Conservation (phyloP, 1,139 yeast genomes). For the Blastobotrys arbuscula region DNA sequence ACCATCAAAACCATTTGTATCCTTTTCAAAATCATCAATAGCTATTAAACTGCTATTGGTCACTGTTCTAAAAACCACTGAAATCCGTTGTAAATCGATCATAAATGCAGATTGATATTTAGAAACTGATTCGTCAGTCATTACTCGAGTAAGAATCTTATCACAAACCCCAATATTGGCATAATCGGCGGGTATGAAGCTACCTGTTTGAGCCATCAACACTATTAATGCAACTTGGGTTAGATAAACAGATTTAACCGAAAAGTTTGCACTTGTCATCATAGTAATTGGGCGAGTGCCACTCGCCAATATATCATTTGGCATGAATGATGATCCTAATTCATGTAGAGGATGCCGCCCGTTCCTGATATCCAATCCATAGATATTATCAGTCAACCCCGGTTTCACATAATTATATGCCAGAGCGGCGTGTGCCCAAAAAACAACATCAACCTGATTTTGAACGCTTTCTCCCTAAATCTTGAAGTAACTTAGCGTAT, state of each 20-base stretch:
- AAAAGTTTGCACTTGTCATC: slow-evolving; percentile 96
- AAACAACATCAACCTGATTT: not conserved
- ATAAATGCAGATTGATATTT: slow-evolving; percentile 95
- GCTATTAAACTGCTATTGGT: slow-evolving; percentile 79
- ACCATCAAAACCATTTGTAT: slow-evolving; percentile 96
- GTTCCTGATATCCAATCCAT: not conserved
- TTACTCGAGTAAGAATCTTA: slow-evolving; percentile 89
- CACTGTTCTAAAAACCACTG: slow-evolving; percentile 76
- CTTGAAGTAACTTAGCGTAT: not conserved
- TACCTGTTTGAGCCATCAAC: slow-evolving; percentile 87
- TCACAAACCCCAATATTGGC: slow-evolving; percentile 81
- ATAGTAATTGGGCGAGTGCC: slow-evolving; percentile 68
- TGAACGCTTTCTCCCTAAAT: not conserved
- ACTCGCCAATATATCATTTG: slow-evolving; percentile 78
- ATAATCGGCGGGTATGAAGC: slow-evolving; percentile 72
- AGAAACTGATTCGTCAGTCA: slow-evolving; percentile 94
- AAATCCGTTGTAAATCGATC: slow-evolving; percentile 90
- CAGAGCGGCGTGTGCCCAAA: slow-evolving; percentile 4
- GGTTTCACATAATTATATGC: slow-evolving; percentile 2
- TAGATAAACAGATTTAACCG: slow-evolving; percentile 91
- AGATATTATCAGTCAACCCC: not conserved
- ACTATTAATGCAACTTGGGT: slow-evolving; percentile 93
- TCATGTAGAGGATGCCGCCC: slow-evolving; percentile 6
- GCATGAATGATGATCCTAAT: slow-evolving; percentile 58
- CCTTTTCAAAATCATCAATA: slow-evolving; percentile 91